Base-by-base conservation (phyloP, 139 green algal species). In the Coelastrella sp. region DNA sequence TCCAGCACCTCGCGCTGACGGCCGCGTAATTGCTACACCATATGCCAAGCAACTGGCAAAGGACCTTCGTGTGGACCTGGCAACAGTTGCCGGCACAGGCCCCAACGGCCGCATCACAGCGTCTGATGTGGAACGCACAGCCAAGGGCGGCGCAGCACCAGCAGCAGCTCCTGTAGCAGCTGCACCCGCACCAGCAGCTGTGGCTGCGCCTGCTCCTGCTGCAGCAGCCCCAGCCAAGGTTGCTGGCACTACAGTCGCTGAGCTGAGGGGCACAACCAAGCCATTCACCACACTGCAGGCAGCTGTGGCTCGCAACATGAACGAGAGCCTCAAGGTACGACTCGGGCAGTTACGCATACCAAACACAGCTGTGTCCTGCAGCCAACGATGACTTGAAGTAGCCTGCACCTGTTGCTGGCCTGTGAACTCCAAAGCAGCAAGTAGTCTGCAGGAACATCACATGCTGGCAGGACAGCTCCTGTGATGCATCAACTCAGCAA, bases 11-110 rank as follows among this genome's bases (percentile, higher is more conserved):
- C 93, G 95, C n/a, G 90, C 95, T 17, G 96, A 98, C 82, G 96
- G 96, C 59, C 95, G 97, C 81, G 91, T 99, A 60, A 96, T 99
- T 64, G 98, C 98, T 32, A 99, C 98, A 2, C 98, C 98, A 32
- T 99, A 99, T 90, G 98, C 98, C 59, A 99, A 99, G 96, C 99
- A 99, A 94, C 97, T 99, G 61, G 98, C 98, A 56, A 99, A 98
- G 94, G 94, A 99, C 19, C 93, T 98, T 71, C 75, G 93, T 13
- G 96, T 99, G 5, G 96, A 99, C 93, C 94, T 99, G 64, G 92
- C 93, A 11, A 96, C 92, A 19, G 75, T 99, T 6, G 95, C 20
- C 5, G 97, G 98, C 85, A 96, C 94, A 13, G 98, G 98, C n/a
- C 97, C 97, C 73, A 95, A 96, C 23, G 98, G 98, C 84, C 95